Conservation (phyloP, 257 asterid species). For the Petunia secreta region DNA sequence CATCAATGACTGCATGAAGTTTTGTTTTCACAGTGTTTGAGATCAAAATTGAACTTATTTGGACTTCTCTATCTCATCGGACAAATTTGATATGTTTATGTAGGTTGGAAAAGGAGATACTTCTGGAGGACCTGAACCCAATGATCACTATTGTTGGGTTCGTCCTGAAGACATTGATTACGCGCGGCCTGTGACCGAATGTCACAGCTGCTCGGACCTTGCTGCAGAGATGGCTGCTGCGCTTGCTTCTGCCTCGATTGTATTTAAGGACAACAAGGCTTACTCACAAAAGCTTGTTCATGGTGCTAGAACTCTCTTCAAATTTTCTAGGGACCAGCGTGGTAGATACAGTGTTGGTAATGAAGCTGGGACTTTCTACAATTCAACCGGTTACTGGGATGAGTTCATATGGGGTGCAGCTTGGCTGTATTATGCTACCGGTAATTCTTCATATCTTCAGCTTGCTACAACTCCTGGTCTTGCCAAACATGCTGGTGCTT, state of each 20-base stretch:
- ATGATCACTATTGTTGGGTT: slow-evolving; percentile 96
- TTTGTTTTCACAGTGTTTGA: not conserved
- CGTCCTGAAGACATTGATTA: slow-evolving; percentile 96
- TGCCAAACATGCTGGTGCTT: slow-evolving; percentile 93
- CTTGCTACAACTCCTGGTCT: slow-evolving; percentile 81
- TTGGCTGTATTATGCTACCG: slow-evolving; percentile 96
- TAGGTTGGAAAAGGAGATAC: slow-evolving; percentile 93
- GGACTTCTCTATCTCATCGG: not conserved
- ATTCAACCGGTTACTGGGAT: slow-evolving; percentile 81
- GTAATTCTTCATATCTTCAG: slow-evolving; percentile 78
- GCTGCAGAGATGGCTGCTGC: slow-evolving; percentile 99
- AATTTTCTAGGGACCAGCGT: slow-evolving; percentile 81
- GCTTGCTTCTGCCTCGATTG: slow-evolving; percentile 94
- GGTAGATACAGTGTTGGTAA: slow-evolving; percentile 74
- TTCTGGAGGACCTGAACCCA: slow-evolving; percentile 56
- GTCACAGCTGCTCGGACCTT: slow-evolving; percentile 83
- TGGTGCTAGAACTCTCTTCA: slow-evolving; percentile 88
- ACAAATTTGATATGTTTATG: slow-evolving; percentile 24
- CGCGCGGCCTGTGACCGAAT: slow-evolving; percentile 59
- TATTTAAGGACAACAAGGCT: slow-evolving; percentile 86
- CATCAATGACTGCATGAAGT: not conserved
- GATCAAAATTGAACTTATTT: slow-evolving; percentile 8
- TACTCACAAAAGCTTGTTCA: slow-evolving; percentile 93
- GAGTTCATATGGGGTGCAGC: slow-evolving; percentile 95
- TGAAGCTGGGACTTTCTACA: slow-evolving; percentile 76